Base-by-base conservation (phyloP, 495 filamentous ascomycete genomes). In the Aspergillus mulundensis region DNA sequence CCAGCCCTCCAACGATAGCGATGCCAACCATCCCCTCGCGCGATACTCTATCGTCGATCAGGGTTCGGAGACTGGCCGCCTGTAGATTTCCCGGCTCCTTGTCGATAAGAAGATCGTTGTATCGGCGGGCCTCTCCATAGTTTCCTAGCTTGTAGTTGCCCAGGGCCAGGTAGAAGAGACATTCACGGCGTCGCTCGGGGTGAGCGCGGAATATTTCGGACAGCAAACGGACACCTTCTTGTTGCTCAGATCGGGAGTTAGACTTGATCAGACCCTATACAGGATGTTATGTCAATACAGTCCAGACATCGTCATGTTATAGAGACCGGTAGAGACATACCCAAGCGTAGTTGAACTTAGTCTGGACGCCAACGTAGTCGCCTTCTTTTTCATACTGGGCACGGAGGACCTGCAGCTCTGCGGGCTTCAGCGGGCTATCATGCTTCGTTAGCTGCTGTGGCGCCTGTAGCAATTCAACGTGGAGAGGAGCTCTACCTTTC, bases 331-430 rank as follows among this genome's bases (percentile, higher is more conserved):
- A 20, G 15, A 16, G 39, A 38, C 79, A 40, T 77, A 95, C 91
- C 94, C 94, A 98, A 65, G 95, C 93, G 70, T 90, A 97, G 83
- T 98, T 98, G 83, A 98, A 98, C 70, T 97, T 97, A 43, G 94
- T 98, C 71, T 98, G 94, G 24, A 98, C 84, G 43, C 92, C 91
- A 15, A 96, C 95, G 73, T 93, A 96, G 62, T 91, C 87, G 55
- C 93, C 94, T 71, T 98, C 94, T 71, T 93, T 92, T 67, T 97
- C 91, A 71, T 92, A 98, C 72, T 97, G 94, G 51, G 87, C 77
- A 53, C 92, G 88, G 19, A 98, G 79, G 46, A 97, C 93, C 67
- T 91, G 83, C 50, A 98, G 85, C 68, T 98, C 94, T 18, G 87
- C 87, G 7, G 88, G 83, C 68, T 91, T 93, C 55, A 98, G 80